Base-by-base conservation (phyloP, 106 monocot genomes). In the Allium cepa region DNA sequence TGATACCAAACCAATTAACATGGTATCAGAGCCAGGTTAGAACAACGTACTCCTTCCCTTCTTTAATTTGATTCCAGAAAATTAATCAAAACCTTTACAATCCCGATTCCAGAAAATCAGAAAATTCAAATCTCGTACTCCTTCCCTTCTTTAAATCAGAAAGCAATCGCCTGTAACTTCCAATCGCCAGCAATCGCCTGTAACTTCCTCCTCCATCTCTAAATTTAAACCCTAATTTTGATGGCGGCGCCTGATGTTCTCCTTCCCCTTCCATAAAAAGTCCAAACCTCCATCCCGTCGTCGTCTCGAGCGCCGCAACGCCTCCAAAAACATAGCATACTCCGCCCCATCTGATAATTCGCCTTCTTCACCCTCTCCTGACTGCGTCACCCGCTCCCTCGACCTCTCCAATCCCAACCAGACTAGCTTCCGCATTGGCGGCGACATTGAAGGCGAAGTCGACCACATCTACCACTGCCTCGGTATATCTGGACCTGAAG, bases 371-470 rank as follows among this genome's bases (percentile, higher is more conserved):
- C 59, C 50, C 17, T 60, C 50, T 18, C 9, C 46, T 9, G 9
- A 28, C 69, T 76, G 73, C 18, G 13, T 12, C 49, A 67, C 78
- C 3, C 61, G 77, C 0, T 89, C 88, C 10, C 71, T 84, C 13
- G 83, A 82, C 17, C 46, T 78, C 46, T 63, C 79, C 9, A 47
- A 80, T 7, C 61, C 63, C 4, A 53, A 72, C 53, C 82, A 85
- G 81, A 89, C 81, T 9, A 93, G 93, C 69, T 87, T 99, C 74
- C 82, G 93, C 8, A 83, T 93, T 60, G 79, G 77, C 51, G 90
- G 99, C 26, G 78, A 79, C 61, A 18, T 71, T 27, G 87, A 93
- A 26, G 87, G 81, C 13, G 87, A 99, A 79, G 75, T 93, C 47
- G 88, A 87, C 49, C 17, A 61, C 12, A 53, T 99, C 57, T 93